phyloP scores from a whole-genome alignment of 495 filamentous ascomycete species.

The Penicillium silybi region DNA sequence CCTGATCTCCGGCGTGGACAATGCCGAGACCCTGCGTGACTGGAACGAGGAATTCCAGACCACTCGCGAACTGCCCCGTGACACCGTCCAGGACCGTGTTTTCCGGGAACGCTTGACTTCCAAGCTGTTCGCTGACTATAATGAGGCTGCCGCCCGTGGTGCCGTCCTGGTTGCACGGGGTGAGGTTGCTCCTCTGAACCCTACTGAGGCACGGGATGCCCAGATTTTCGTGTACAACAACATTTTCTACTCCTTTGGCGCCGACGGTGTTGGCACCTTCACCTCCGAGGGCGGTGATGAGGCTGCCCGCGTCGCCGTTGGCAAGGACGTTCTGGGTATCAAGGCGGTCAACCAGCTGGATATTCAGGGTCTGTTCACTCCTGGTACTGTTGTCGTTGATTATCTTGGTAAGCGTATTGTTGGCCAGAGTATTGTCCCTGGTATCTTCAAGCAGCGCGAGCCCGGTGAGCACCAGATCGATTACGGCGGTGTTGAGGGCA shows the following conservation, averaged over 20 bases:
- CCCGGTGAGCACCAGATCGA: conserved; percentile 98
- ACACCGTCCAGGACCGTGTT: conserved; percentile 90
- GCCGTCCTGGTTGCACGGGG: conserved; percentile 91
- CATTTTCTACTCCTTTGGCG: conserved; percentile 98
- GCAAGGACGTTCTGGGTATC: conserved; percentile 93
- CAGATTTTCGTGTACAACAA: conserved; percentile 99
- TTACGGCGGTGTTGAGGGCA: conserved; percentile 97
- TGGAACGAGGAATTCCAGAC: conserved; percentile 99
- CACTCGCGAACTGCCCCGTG: conserved; percentile 86
- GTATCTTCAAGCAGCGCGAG: conserved; percentile 98
- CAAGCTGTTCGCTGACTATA: conserved; percentile 97
- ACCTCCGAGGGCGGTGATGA: conserved; percentile 95
- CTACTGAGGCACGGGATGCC: conserved; percentile 85
- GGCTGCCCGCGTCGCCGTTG: conserved; percentile 91
- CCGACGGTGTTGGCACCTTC: conserved; percentile 97
- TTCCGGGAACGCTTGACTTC: conserved; percentile 91
- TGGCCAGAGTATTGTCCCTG: conserved; percentile 96
- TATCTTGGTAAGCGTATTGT: conserved; percentile 97
- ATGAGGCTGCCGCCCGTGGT: conserved; percentile 87
- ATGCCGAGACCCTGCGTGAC: conserved; percentile 87
- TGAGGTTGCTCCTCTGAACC: conserved; percentile 94
- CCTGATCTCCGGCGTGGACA: conserved; percentile 83
- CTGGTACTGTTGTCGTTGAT: conserved; percentile 94
- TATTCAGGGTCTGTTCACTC: conserved; percentile 87
- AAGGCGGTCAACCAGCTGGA: conserved; percentile 95